Evolutionary conservation across 768 basidiomycete species (phyloP), one percentile per base, ranked within the genome.

Genomic region (Mycena leptocephala): DNA sequence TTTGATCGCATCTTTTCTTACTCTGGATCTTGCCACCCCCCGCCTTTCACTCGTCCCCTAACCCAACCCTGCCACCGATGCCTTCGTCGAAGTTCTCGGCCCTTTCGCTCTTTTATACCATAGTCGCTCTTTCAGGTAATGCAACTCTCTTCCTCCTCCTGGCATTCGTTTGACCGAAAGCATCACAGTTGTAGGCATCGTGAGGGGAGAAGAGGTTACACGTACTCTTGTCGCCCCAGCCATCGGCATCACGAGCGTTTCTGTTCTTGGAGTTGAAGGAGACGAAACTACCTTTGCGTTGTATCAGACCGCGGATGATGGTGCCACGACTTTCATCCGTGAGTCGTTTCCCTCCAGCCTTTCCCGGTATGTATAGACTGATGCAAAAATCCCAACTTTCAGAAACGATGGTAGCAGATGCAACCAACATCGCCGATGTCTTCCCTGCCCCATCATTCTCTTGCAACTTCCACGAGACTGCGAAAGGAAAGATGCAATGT

Each of bases 341-440:
- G 37, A 61, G 69, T 62, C 59, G 59, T 70, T 51, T 35, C 32
- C 39, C 24, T 43, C 67, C 26, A 48, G 20, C 67, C 26, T 70
- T 68, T 67, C 51, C 65, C 33, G 26, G 33, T 26, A 67, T 18
- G 51, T 43, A 62, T 48, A 70, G 59, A 33, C 43, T 51, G 56
- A 70, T 70, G 46, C 56, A n/a, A 61, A 22, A 61, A 48, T 61
- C 58, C 30, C 46, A 58, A 46, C 24, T 16, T 70, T 46, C 59
- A 70, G 69, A 70, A 70, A 70, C 69, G 59, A 70, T 70, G 69
- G 69, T 70, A 48, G 69, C 69, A 62, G 69, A 70, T n/a, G 69
- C 69, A 35, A 70, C 69, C 56, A 28, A 62, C 32, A 70, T 70
- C 39, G 69, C 14, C 33, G 59, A 70, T 61, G 69, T 51, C 26